Conservation (phyloP, 371 early-diverging fungal species). For the Lichtheimia corymbifera region DNA sequence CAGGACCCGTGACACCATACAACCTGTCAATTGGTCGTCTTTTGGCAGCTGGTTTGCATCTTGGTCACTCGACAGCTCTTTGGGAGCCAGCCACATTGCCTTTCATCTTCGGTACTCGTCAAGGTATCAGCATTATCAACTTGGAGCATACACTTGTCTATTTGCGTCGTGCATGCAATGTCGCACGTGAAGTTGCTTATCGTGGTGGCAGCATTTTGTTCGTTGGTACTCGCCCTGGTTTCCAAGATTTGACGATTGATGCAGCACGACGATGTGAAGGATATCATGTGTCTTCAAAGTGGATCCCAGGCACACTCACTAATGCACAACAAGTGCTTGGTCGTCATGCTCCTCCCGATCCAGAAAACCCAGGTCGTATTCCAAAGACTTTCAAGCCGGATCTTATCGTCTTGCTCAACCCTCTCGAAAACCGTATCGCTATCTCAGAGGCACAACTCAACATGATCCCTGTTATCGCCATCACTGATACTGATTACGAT, state of each 20-base stretch:
- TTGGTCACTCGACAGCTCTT: constrained; percentile 81
- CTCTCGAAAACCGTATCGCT: constrained; percentile 78
- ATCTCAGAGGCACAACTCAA: constrained; percentile 80
- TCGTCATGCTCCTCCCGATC: constrained; percentile 58
- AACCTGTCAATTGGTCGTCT: constrained; percentile 60
- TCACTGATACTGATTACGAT: constrained; percentile 93
- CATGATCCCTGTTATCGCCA: constrained; percentile 89
- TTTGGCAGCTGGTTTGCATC: constrained; percentile 87
- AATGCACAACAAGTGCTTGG: constrained; percentile 77
- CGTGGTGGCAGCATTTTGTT: constrained; percentile 88
- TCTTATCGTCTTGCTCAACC: constrained; percentile 85
- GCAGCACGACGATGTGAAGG: constrained; percentile 80
- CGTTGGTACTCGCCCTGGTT: constrained; percentile 79
- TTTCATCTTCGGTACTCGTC: constrained; percentile 88
- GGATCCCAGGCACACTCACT: constrained; percentile 92
- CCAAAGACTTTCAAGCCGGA: constrained; percentile 74
- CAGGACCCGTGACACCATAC: constrained; percentile 24
- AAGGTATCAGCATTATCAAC: constrained; percentile 94
- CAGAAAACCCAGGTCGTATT: constrained; percentile 51
- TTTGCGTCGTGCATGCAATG: constrained; percentile 81
- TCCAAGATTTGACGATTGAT: constrained; percentile 70
- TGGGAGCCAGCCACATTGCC: constrained; percentile 87
- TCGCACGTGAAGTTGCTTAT: constrained; percentile 74
- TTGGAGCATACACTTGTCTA: constrained; percentile 91
- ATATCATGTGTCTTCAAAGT: constrained; percentile 80